phyloP scores from a whole-genome alignment of 2,329 filamentous ascomycete genomes.

The Pseudogymnoascus sp. region DNA sequence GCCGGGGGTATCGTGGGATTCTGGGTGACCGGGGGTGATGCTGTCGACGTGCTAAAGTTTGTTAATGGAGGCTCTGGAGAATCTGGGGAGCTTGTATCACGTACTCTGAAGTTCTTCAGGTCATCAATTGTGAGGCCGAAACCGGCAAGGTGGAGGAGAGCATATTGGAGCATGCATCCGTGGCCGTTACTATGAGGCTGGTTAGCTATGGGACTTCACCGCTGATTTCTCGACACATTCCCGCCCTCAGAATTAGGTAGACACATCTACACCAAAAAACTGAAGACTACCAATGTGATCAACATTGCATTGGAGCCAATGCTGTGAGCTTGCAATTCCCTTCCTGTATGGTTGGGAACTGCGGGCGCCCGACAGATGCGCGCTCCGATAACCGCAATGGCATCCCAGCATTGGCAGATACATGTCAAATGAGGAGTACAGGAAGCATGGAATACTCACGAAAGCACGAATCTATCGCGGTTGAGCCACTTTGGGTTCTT shows the following conservation, averaged over 20 bases:
- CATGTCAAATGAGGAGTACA: background rate
- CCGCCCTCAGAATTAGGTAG: background rate
- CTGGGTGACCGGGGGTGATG: constrained; percentile 93
- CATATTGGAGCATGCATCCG: constrained; percentile 99
- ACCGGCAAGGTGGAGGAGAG: constrained; percentile 92
- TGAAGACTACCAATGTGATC: background rate
- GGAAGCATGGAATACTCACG: constrained; percentile 55
- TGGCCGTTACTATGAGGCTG: constrained; percentile 72
- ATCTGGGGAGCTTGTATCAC: constrained; percentile 13
- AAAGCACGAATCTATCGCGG: constrained; percentile 97
- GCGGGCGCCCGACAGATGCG: background rate
- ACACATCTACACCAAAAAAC: background rate
- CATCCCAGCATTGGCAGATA: background rate
- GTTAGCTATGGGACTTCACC: constrained; percentile 14
- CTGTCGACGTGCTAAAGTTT: constrained; percentile 43
- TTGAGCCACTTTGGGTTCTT: constrained; percentile 97
- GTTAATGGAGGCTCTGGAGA: constrained; percentile 16
- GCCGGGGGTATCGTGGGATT: constrained; percentile 92
- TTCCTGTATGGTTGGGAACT: background rate
- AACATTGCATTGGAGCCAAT: background rate
- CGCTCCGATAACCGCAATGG: constrained; percentile 1
- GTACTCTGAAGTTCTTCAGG: constrained; percentile 88
- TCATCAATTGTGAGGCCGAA: constrained; percentile 83
- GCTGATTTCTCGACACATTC: background rate
- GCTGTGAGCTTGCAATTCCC: background rate